Evolutionary conservation across 1,284 basidiomycete genomes (phyloP).

Genomic region (Ganoderma leucocontextum): DNA sequence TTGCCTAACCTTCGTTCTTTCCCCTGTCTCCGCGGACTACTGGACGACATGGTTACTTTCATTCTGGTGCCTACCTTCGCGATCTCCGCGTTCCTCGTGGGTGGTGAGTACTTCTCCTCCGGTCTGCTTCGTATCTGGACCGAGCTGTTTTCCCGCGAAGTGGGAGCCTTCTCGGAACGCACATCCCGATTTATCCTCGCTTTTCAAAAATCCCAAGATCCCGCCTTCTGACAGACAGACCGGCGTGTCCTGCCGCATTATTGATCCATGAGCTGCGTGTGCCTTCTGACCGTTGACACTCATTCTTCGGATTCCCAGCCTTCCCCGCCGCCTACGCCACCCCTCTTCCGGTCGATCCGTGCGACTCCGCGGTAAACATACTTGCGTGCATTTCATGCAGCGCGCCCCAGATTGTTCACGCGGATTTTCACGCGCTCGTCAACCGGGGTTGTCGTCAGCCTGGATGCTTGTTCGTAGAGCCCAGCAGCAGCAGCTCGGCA

Average conservation of each 20-base stretch:
- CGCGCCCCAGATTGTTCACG: background rate
- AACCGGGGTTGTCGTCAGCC: background rate
- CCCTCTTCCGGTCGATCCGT: constrained; percentile 3
- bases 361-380: background rate
- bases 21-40: background rate
- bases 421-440: background rate
- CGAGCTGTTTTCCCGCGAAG: too few species aligned
- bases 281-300: background rate
- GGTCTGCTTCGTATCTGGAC: background rate
- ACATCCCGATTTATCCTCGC: background rate
- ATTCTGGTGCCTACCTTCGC: constrained; percentile 32
- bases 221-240: background rate
- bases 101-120: constrained; percentile 15
- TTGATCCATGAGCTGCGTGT: background rate
- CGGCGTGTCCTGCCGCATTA: background rate
- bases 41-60: constrained; percentile 27
- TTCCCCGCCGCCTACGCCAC: constrained; percentile 13
- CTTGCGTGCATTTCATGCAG: too few species aligned
- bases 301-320: constrained; percentile 4
- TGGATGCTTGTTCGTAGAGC: background rate
- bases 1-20: background rate
- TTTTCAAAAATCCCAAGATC: background rate
- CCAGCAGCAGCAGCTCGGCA: background rate
- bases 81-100: constrained; percentile 29
- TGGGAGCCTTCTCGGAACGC: background rate